phyloP scores from a whole-genome alignment of 129 eudicot genomes.

The Lactuca saligna region DNA sequence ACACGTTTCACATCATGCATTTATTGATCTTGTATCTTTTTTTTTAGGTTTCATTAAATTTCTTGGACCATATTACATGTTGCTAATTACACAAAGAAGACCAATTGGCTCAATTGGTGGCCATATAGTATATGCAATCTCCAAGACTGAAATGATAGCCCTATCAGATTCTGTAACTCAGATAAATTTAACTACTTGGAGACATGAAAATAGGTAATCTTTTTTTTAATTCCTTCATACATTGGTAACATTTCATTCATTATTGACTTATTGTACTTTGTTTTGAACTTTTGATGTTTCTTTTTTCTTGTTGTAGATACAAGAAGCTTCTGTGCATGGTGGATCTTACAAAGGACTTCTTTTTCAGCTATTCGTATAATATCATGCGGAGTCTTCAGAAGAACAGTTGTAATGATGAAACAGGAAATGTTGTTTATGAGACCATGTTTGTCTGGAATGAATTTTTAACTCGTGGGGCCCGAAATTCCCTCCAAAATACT shows the following conservation, averaged over 20 bases:
- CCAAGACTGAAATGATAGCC: slow-evolving; percentile 64
- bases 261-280: slow-evolving; percentile 6
- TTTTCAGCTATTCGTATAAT: slow-evolving; percentile 81
- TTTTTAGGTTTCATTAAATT: slow-evolving; percentile 70
- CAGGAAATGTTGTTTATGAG: slow-evolving; percentile 51
- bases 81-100: slow-evolving; percentile 67
- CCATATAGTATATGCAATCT: slow-evolving; percentile 64
- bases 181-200: slow-evolving; percentile 36
- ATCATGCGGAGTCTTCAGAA: slow-evolving; percentile 69
- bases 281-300: slow-evolving; percentile 12
- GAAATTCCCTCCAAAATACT: slow-evolving; percentile 61
- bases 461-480: slow-evolving; percentile 66
- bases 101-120: slow-evolving; percentile 74
- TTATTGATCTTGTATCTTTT: slow-evolving; percentile 20
- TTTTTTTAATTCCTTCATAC: slow-evolving; percentile 8
- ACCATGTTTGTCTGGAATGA: slow-evolving; percentile 90
- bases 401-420: slow-evolving; percentile 46
- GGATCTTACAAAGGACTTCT: slow-evolving; percentile 86
- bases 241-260: not conserved
- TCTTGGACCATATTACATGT: slow-evolving; percentile 79
- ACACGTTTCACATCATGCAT: not conserved
- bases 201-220: slow-evolving; percentile 64
- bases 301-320: slow-evolving; percentile 45
- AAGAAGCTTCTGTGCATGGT: slow-evolving; percentile 75
- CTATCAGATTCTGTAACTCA: slow-evolving; percentile 52